Conservation (phyloP, 2,329 filamentous ascomycete species). For the Calonectria pseudoturangicola region DNA sequence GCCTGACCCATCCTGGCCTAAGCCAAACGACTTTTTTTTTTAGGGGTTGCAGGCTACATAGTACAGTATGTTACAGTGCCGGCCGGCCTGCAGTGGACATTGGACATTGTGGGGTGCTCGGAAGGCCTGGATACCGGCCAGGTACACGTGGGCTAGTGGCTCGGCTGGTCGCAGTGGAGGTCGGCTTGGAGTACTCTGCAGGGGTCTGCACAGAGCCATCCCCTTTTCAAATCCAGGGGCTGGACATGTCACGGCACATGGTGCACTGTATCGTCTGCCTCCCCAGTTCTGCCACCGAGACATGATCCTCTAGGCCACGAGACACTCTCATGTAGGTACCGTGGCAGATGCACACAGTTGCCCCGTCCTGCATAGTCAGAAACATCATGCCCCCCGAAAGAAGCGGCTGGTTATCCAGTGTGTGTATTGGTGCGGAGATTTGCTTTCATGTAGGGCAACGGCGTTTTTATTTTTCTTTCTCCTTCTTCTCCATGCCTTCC, state of each 20-base stretch:
- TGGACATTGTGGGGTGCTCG: slow-evolving; percentile 39
- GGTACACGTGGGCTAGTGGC: slow-evolving; percentile 38
- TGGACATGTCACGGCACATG: slow-evolving; percentile 36
- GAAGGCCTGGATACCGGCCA: slow-evolving; percentile 29
- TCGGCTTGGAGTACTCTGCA: slow-evolving; percentile 42
- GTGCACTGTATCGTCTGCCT: slow-evolving; percentile 33
- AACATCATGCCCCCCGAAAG: slow-evolving; percentile 14
- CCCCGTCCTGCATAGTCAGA: slow-evolving; percentile 8
- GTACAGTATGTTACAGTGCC: slow-evolving; percentile 37
- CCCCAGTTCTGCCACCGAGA: slow-evolving; percentile 22
- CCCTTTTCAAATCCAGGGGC: slow-evolving; percentile 49
- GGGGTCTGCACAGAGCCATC: slow-evolving; percentile 43
- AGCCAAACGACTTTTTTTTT: slow-evolving; percentile 48
- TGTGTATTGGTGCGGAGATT: slow-evolving; percentile 16
- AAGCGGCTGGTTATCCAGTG: slow-evolving; percentile 25
- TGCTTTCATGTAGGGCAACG: slow-evolving; percentile 24
- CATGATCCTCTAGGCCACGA: slow-evolving; percentile 22
- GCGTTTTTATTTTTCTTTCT: slow-evolving; percentile 32
- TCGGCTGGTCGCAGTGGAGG: slow-evolving; percentile 4
- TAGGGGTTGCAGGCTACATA: slow-evolving; percentile 51
- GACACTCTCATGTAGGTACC: slow-evolving; percentile 22
- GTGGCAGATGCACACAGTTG: slow-evolving; percentile 13
- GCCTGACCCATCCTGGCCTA: slow-evolving; percentile 39
- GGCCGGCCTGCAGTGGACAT: slow-evolving; percentile 41
- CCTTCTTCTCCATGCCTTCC: slow-evolving; percentile 45